Evolutionary conservation across 2,329 filamentous ascomycete species (phyloP).

Genomic region (Dothidotthia symphoricarpi): DNA sequence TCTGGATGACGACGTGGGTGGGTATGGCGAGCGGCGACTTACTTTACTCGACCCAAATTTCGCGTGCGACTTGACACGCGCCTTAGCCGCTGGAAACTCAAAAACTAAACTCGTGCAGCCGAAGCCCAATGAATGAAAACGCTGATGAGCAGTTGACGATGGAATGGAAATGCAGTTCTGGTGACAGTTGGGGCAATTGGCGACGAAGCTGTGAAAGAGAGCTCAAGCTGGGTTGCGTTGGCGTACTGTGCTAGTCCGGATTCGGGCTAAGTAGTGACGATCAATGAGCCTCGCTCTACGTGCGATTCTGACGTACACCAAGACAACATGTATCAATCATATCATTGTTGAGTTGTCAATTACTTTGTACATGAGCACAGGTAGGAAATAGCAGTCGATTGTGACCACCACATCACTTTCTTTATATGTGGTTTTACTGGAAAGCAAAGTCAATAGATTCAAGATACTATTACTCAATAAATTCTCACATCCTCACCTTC

Average conservation of each 20-base stretch:
- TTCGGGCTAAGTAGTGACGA: not conserved
- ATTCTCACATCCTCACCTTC: not conserved
- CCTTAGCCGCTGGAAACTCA: not conserved
- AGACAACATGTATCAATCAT: too few relatives aligned
- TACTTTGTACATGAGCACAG: too few relatives aligned
- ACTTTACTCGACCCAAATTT: slow-evolving; percentile 34
- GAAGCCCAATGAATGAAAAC: not conserved
- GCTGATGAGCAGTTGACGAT: not conserved
- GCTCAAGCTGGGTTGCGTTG: not conserved
- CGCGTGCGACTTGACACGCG: slow-evolving; percentile 14
- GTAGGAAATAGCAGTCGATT: too few relatives aligned
- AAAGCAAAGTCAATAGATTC: too few relatives aligned
- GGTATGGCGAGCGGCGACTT: slow-evolving; percentile 10
- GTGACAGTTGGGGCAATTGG: not conserved
- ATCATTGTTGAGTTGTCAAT: too few relatives aligned
- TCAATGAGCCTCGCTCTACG: not conserved
- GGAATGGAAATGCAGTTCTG: not conserved
- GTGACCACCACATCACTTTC: too few relatives aligned
- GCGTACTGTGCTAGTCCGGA: not conserved
- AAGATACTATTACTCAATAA: too few relatives aligned
- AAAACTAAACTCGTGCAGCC: too few relatives aligned
- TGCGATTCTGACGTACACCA: not conserved
- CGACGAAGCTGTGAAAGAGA: not conserved
- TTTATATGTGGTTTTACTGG: too few relatives aligned
- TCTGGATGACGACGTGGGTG: slow-evolving; percentile 5